Evolutionary conservation across 2,329 filamentous ascomycete genomes (phyloP).

Genomic region (Penicillium concentricum): DNA sequence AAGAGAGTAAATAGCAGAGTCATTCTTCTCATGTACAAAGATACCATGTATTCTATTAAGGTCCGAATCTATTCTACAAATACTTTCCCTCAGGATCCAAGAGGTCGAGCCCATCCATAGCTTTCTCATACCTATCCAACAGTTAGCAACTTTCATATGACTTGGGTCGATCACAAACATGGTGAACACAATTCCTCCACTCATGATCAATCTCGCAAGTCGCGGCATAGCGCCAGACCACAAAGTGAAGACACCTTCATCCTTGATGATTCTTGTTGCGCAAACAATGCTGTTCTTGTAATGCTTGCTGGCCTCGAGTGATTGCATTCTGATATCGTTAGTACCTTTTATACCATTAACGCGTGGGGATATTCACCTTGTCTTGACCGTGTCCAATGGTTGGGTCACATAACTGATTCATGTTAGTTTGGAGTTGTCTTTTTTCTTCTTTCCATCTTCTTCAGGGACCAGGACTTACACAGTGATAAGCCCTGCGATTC

Average conservation of each 20-base stretch:
- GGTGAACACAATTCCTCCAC: constrained; percentile 95
- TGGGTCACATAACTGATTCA: constrained; percentile 54
- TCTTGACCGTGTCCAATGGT: constrained; percentile 91
- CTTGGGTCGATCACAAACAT: constrained; percentile 59
- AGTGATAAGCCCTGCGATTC: constrained; percentile 83
- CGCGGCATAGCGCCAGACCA: constrained; percentile 92
- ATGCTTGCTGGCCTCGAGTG: constrained; percentile 73
- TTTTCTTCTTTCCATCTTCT: background rate
- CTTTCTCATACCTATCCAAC: constrained; percentile 74
- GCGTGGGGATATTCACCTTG: constrained; percentile 48
- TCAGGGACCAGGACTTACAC: constrained; percentile 54
- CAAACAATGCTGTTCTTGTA: constrained; percentile 91
- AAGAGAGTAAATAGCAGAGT: constrained; percentile 9
- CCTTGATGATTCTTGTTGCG: constrained; percentile 76
- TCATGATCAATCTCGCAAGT: constrained; percentile 79
- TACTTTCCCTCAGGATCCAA: constrained; percentile 83
- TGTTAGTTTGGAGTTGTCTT: background rate
- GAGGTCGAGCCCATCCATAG: constrained; percentile 79
- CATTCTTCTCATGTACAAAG: constrained; percentile 3
- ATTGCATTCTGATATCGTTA: constrained; percentile 73
- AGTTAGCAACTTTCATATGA: constrained; percentile 11
- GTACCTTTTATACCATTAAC: background rate
- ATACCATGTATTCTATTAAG: constrained; percentile 21
- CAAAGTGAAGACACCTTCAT: constrained; percentile 85
- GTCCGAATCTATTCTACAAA: constrained; percentile 53